phyloP scores from a whole-genome alignment of 2,329 filamentous ascomycete species.

The Aureobasidium sp. region DNA sequence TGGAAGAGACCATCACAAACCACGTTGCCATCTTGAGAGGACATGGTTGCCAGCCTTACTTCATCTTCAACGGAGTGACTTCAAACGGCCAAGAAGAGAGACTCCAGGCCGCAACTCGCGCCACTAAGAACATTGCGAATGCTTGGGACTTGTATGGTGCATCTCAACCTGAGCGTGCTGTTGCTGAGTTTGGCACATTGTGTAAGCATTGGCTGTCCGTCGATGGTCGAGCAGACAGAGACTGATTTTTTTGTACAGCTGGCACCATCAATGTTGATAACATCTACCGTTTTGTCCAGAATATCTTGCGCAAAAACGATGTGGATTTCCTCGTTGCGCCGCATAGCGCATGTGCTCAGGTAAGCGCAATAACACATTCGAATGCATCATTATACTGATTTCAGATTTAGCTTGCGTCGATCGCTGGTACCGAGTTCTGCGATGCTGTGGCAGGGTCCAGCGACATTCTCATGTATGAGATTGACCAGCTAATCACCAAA shows the following conservation, averaged over 20 bases:
- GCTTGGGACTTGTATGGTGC: constrained; percentile 86
- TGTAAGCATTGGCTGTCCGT: background rate
- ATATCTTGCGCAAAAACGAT: constrained; percentile 59
- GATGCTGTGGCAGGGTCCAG: constrained; percentile 77
- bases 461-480: constrained; percentile 78
- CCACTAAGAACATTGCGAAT: constrained; percentile 32
- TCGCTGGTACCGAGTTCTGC: constrained; percentile 44
- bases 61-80: constrained; percentile 86
- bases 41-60: constrained; percentile 64
- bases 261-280: constrained; percentile 65
- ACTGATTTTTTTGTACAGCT: constrained; percentile 31
- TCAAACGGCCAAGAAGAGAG: constrained; percentile 42
- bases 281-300: constrained; percentile 70
- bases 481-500: constrained; percentile 63
- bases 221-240: constrained; percentile 7
- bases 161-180: constrained; percentile 71
- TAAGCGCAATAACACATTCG: constrained; percentile 35
- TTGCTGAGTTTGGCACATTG: constrained; percentile 71
- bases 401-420: constrained; percentile 11
- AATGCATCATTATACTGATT: constrained; percentile 21
- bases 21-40: constrained; percentile 68
- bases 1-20: constrained; percentile 66
- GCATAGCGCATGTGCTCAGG: constrained; percentile 81
- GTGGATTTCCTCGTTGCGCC: constrained; percentile 78
- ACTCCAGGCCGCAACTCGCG: constrained; percentile 16